These are phyloP conservation scores for Eucalyptus shirleyi DNA, from an alignment of 345 rosid species.

Conservation along the genomic window DNA sequence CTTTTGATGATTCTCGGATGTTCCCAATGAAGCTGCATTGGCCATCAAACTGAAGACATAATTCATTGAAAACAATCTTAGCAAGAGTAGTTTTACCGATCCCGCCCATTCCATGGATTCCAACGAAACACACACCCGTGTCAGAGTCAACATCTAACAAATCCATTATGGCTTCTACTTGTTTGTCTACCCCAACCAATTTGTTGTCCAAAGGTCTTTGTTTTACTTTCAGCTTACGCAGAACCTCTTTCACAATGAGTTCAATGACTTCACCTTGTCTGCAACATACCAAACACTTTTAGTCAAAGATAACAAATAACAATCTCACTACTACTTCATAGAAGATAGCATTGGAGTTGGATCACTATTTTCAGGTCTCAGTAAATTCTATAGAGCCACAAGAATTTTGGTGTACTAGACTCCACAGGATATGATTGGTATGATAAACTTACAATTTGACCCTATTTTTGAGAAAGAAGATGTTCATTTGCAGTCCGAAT, in stretches of 20 bases:
- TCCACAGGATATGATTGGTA: too few relatives aligned
- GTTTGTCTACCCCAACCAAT: background rate
- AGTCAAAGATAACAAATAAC: too few relatives aligned
- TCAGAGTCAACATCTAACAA: background rate
- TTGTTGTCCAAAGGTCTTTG: background rate
- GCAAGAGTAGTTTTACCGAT: background rate
- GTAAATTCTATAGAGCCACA: rapidly evolving
- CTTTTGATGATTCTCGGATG: background rate
- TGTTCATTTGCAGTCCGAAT: too few relatives aligned
- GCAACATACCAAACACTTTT: too few relatives aligned
- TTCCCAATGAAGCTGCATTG: background rate
- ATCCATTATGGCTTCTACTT: background rate
- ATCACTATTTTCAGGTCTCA: too few relatives aligned
- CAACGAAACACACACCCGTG: background rate
- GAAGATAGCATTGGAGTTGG: too few relatives aligned
- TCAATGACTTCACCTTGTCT: too few relatives aligned
- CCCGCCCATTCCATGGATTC: background rate
- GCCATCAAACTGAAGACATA: background rate
- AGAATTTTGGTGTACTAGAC: too few relatives aligned
- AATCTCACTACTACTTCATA: too few relatives aligned
- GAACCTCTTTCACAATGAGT: background rate
- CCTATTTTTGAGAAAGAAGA: too few relatives aligned
- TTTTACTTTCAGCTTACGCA: background rate
- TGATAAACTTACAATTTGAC: too few relatives aligned
- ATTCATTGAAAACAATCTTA: background rate